phyloP scores from a whole-genome alignment of 1,139 yeast genomes.

The Taphrina communis region DNA sequence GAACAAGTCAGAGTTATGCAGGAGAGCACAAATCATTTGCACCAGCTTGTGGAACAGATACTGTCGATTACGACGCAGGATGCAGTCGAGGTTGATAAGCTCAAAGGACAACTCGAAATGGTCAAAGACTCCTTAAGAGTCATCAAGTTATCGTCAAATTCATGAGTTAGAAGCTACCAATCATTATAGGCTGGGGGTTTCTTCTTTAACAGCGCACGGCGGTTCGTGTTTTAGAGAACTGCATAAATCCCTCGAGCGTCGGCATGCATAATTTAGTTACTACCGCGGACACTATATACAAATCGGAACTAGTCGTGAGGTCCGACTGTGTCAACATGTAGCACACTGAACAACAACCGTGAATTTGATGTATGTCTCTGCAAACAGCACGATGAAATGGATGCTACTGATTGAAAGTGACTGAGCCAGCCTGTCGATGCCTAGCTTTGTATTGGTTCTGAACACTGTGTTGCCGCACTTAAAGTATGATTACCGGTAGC shows the following conservation, averaged over 20 bases:
- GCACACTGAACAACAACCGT: no score
- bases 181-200: background rate
- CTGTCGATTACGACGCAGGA: background rate
- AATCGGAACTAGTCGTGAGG: no score
- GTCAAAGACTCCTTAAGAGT: constrained; percentile 6
- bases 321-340: no score
- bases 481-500: background rate
- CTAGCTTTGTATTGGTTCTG: background rate
- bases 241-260: background rate
- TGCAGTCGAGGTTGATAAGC: constrained; percentile 1
- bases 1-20: background rate
- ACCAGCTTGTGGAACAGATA: background rate
- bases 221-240: background rate
- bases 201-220: background rate
- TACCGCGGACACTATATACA: no score
- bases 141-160: background rate
- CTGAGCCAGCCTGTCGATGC: no score
- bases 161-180: background rate
- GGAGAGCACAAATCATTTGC: constrained; percentile 2
- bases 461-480: background rate
- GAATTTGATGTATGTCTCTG: no score
- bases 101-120: background rate
- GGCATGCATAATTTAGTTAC: background rate
- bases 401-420: no score
- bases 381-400: no score